Percentiles rank a stretch among this genome's conserved stretches.
Conservation (phyloP, 768 basidiomycete species). For the Xerocomus spinulosus region DNA sequence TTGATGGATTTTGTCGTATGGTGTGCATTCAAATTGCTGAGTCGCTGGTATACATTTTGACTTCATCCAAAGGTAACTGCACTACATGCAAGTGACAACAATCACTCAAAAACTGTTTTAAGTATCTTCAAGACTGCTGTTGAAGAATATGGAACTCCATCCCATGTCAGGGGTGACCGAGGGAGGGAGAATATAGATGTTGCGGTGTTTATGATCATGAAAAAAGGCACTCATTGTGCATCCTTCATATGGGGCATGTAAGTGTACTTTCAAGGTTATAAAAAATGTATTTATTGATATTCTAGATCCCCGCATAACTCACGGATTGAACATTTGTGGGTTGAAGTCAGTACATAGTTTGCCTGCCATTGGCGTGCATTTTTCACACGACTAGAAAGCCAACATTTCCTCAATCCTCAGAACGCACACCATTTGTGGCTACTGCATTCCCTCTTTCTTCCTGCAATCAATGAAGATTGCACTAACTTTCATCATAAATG, state of each 20-base stretch:
- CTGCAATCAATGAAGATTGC: conserved; percentile 37
- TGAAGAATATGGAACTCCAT: conserved; percentile 19
- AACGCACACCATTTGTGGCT: conserved; percentile 41
- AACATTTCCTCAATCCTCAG: conserved; percentile 31
- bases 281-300: neutral
- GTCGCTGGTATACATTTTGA: too few species aligned
- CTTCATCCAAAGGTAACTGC: neutral
- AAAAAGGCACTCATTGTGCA: conserved; percentile 18
- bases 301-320: conserved; percentile 40
- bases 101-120: neutral
- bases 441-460: conserved; percentile 39
- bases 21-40: too few species aligned
- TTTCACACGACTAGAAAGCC: conserved; percentile 33
- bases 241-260: conserved; percentile 29
- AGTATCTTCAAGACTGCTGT: neutral
- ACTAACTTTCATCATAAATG: conserved; percentile 30
- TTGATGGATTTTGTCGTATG: conserved; percentile 26
- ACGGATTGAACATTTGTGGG: conserved; percentile 42
- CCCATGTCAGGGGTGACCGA: conserved; percentile 25
- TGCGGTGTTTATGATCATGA: conserved; percentile 22
- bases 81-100: neutral
- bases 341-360: conserved; percentile 40
- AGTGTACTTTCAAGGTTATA: neutral
- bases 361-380: conserved; percentile 39
- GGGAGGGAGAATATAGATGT: conserved; percentile 30